phyloP scores from a whole-genome alignment of 192 early-diverging fungal genomes.

The Phlyctochytrium arcticum region DNA sequence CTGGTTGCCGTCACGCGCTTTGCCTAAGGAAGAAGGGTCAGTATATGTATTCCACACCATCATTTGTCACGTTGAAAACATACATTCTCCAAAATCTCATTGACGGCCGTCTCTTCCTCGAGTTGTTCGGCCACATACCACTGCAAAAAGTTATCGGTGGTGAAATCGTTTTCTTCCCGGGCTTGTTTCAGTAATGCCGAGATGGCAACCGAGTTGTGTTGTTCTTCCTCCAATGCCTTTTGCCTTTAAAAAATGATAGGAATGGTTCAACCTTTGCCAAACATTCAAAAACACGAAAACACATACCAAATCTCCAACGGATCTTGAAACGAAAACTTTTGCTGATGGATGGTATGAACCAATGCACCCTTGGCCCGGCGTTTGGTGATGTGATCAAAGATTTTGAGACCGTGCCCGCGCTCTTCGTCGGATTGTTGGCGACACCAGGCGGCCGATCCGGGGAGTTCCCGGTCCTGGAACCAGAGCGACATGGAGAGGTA shows the following conservation, averaged over 20 bases:
- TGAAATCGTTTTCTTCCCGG: conserved; percentile 33
- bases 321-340: conserved; percentile 18
- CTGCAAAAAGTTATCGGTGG: conserved; percentile 30
- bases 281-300: neutral
- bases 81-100: conserved; percentile 35
- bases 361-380: conserved; percentile 37
- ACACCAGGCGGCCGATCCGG: conserved; percentile 37
- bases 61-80: neutral
- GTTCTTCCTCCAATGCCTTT: conserved; percentile 27
- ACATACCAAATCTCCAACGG: conserved; percentile 33
- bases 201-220: conserved; percentile 25
- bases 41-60: neutral
- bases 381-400: conserved; percentile 42
- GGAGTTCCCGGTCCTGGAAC: conserved; percentile 40
- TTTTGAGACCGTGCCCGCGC: conserved; percentile 32
- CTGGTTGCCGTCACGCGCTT: conserved; percentile 25
- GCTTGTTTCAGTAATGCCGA: conserved; percentile 23
- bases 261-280: neutral
- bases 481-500: conserved; percentile 42
- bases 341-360: conserved; percentile 1
- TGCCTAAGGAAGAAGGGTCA: neutral
- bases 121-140: conserved; percentile 38
- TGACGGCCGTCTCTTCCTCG: conserved; percentile 36
- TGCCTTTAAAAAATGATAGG: neutral
- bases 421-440: conserved; percentile 36